A percentile compares a stretch with the other conserved stretches of the same genome.
Conservation (phyloP, 257 asterid species). For the Solanum pinnatisectum region DNA sequence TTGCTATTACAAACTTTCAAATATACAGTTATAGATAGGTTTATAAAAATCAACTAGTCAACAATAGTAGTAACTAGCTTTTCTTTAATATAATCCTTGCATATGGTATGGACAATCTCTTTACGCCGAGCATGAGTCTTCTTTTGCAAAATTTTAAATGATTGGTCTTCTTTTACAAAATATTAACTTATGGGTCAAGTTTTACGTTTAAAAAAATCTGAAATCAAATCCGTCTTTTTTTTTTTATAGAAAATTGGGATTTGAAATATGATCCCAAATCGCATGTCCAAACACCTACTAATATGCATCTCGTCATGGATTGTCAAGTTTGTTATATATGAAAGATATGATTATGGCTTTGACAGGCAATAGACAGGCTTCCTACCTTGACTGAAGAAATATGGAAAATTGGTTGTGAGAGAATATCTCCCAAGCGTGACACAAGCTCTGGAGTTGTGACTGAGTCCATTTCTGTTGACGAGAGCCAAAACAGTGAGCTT, state of each 20-base stretch:
- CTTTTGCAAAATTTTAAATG: neutral
- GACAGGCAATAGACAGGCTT: constrained; percentile 69
- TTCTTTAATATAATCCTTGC: neutral
- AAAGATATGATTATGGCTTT: neutral
- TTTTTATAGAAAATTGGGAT: neutral
- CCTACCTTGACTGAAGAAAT: constrained; percentile 54
- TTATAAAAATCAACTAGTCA: neutral
- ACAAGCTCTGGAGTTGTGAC: constrained; percentile 7
- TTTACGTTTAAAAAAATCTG: neutral
- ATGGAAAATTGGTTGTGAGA: constrained; percentile 50
- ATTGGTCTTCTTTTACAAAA: neutral
- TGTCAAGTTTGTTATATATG: neutral
- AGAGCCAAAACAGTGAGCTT: constrained; percentile 14
- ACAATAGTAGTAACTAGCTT: neutral
- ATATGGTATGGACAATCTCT: neutral
- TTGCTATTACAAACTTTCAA: neutral
- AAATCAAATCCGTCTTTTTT: neutral
- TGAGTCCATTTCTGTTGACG: constrained; percentile 5
- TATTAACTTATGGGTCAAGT: neutral
- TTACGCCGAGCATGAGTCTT: neutral
- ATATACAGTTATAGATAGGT: neutral
- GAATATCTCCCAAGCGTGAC: constrained; percentile 1
- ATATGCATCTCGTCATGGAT: neutral
- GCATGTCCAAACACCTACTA: neutral
- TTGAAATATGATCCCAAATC: neutral